phyloP scores from a whole-genome alignment of 1,139 yeast species.

The Yamadazyma epiphylla region DNA sequence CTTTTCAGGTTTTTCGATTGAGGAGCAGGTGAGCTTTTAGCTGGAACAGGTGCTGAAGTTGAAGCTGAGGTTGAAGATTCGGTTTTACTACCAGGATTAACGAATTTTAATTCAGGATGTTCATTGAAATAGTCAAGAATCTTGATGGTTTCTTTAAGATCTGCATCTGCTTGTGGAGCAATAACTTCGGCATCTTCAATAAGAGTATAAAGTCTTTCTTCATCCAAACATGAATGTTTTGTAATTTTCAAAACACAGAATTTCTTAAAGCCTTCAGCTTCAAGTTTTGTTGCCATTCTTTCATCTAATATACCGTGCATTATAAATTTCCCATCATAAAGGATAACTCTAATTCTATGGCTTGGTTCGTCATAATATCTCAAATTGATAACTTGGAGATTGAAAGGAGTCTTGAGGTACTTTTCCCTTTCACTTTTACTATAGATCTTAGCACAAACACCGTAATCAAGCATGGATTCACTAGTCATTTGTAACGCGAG shows the following conservation, averaged over 20 bases:
- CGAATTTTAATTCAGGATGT: conserved; percentile 52
- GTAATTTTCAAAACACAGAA: conserved; percentile 32
- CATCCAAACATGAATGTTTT: conserved; percentile 44
- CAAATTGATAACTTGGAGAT: conserved; percentile 45
- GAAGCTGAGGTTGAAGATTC: conserved; percentile 5
- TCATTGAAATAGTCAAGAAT: conserved; percentile 51
- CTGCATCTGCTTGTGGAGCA: conserved; percentile 36
- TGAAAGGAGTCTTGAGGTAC: conserved; percentile 27
- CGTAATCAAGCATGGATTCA: conserved; percentile 15
- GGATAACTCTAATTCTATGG: conserved; percentile 47
- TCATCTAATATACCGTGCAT: conserved; percentile 68
- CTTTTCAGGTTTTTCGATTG: conserved; percentile 18
- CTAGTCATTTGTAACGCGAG: too few species aligned
- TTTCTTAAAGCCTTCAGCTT: conserved; percentile 38
- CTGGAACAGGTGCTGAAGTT: conserved; percentile 5
- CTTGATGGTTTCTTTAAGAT: conserved; percentile 35
- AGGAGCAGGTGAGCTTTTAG: conserved; percentile 10
- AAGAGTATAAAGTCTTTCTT: conserved; percentile 52
- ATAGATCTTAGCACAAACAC: conserved; percentile 25
- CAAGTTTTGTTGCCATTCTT: conserved; percentile 49
- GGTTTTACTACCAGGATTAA: conserved; percentile 6
- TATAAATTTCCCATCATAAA: conserved; percentile 62
- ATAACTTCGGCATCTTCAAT: conserved; percentile 51
- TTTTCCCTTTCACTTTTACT: conserved; percentile 20
- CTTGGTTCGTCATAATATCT: conserved; percentile 40